phyloP scores from a whole-genome alignment of 139 green algal species.

The Nannochloris sp. region DNA sequence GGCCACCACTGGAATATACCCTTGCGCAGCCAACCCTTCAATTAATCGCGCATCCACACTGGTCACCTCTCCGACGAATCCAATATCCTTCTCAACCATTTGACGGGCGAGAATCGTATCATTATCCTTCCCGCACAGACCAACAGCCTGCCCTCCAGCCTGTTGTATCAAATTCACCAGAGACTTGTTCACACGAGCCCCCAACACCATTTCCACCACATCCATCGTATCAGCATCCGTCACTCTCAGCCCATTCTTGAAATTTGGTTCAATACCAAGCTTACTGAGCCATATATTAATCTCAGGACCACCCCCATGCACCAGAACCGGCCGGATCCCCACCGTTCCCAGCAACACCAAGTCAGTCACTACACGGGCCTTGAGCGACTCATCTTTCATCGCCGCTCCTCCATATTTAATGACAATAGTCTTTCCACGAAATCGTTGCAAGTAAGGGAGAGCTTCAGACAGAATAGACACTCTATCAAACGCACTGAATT shows the following conservation, averaged over 20 bases:
- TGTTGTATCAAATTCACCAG: constrained; percentile 94
- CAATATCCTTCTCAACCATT: constrained; percentile 85
- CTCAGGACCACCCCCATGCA: constrained; percentile 97
- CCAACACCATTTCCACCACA: constrained; percentile 97
- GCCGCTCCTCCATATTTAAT: constrained; percentile 98
- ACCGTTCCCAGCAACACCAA: constrained; percentile 90
- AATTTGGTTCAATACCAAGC: constrained; percentile 87
- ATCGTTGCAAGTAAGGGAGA: constrained; percentile 91
- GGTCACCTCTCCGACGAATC: constrained; percentile 92
- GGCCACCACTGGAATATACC: constrained; percentile 91
- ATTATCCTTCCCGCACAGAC: constrained; percentile 93
- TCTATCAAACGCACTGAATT: constrained; percentile 52
- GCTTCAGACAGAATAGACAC: constrained; percentile 89
- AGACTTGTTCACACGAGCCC: constrained; percentile 94
- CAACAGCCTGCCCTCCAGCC: constrained; percentile 81
- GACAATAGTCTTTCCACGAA: constrained; percentile 88
- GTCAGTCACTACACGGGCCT: constrained; percentile 89
- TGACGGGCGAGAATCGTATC: constrained; percentile 74
- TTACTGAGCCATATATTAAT: constrained; percentile 97
- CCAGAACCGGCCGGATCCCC: constrained; percentile 84
- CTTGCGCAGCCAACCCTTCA: constrained; percentile 48
- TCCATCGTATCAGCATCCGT: constrained; percentile 97
- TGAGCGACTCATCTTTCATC: constrained; percentile 93
- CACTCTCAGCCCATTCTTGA: constrained; percentile 94
- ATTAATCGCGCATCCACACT: constrained; percentile 51